A percentile compares a stretch with the other conserved stretches of the same genome.
Conservation (phyloP, 306 rosid species). For the Trifolium subterraneum region DNA sequence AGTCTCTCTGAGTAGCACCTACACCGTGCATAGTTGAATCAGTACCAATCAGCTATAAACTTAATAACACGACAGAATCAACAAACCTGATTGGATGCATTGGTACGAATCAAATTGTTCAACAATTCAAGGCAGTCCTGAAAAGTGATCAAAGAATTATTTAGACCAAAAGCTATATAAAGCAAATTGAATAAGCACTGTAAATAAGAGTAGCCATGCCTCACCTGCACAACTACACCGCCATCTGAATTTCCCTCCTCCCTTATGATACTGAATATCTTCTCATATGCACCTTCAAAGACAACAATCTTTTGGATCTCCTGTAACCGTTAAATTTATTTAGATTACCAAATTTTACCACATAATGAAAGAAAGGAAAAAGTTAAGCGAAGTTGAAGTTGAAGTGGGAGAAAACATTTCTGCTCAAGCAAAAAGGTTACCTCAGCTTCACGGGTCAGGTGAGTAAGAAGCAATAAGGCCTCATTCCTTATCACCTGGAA, state of each 20-base stretch:
- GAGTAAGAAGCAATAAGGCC: constrained; percentile 88
- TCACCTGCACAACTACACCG: constrained; percentile 98
- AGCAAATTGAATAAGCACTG: constrained; percentile 31
- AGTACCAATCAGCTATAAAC: constrained; percentile 38
- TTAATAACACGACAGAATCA: constrained; percentile 33
- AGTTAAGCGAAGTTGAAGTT: not conserved
- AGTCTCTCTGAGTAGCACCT: constrained; percentile 91
- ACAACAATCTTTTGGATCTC: constrained; percentile 98
- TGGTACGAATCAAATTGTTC: constrained; percentile 81
- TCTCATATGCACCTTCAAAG: constrained; percentile 96
- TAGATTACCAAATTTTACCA: constrained; percentile 24
- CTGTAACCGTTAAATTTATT: constrained; percentile 57
- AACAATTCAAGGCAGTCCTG: constrained; percentile 94
- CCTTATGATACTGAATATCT: constrained; percentile 84
- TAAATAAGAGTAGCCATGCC: constrained; percentile 23
- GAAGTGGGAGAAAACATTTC: constrained; percentile 23
- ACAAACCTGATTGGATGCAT: constrained; percentile 86
- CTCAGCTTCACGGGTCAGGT: constrained; percentile 95
- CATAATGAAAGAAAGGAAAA: constrained; percentile 14
- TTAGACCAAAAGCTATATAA: constrained; percentile 39
- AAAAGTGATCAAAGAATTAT: constrained; percentile 42
- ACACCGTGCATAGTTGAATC: constrained; percentile 40
- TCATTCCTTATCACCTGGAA: constrained; percentile 90
- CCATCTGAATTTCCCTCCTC: constrained; percentile 98
- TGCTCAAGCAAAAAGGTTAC: constrained; percentile 51